Evolutionary conservation across 495 filamentous ascomycete genomes (phyloP).

Genomic region (Apiosordaria backusii): DNA sequence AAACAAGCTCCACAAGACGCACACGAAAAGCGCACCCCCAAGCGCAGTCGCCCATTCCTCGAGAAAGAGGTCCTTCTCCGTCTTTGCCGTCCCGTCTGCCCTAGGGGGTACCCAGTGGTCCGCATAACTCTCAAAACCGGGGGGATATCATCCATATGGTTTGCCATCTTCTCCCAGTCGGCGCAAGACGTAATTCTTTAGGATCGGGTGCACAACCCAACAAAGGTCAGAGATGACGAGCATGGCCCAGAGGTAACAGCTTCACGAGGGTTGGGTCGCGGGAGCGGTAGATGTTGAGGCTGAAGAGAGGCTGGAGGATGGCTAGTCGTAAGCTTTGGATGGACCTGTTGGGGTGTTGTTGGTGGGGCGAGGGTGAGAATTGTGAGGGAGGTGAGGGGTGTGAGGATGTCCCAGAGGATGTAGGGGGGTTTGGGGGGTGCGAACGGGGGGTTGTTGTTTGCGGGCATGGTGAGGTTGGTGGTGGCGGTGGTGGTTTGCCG

Average conservation of each 20-base stretch:
- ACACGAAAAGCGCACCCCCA: not conserved
- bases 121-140: not conserved
- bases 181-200: not conserved
- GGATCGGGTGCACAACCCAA: not conserved
- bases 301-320: not conserved
- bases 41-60: not conserved
- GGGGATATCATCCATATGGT: not conserved
- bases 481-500: not conserved
- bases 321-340: not conserved
- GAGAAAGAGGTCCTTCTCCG: not conserved
- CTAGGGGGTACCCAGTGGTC: not conserved
- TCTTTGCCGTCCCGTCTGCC: not conserved
- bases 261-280: not conserved
- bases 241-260: not conserved
- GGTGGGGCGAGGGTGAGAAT: not conserved
- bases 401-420: slow-evolving; percentile 3
- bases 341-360: not conserved
- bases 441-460: not conserved
- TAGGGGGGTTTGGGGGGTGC: not conserved
- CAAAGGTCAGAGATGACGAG: not conserved
- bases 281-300: not conserved
- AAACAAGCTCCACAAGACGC: not conserved
- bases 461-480: not conserved
- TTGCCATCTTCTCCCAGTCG: not conserved
- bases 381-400: not conserved